These are phyloP conservation scores for Entophlyctis luteolus DNA, from an alignment of 192 early-diverging fungal genomes.

Conservation along the genomic window DNA sequence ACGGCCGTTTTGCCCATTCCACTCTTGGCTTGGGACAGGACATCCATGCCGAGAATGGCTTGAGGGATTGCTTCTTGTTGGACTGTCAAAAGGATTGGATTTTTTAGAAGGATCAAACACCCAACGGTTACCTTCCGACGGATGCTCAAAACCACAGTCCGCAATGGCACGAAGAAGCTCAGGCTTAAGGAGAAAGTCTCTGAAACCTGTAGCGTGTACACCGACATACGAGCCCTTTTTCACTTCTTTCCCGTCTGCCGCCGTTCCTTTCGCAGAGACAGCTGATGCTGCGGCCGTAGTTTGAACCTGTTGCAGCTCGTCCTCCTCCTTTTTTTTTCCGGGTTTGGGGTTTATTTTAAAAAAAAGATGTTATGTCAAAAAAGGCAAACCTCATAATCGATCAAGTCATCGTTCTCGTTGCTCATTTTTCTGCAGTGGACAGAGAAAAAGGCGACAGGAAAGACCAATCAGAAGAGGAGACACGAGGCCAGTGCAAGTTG, in stretches of 20 bases:
- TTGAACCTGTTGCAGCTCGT: conserved; percentile 64
- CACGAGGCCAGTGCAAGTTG: no score
- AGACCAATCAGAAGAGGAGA: background rate
- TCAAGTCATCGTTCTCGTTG: conserved; percentile 75
- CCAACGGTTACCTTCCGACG: conserved; percentile 68
- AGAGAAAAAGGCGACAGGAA: background rate
- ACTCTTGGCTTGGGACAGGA: conserved; percentile 96
- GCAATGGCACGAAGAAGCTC: conserved; percentile 91
- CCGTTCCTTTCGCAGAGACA: conserved; percentile 36
- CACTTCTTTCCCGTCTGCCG: conserved; percentile 68
- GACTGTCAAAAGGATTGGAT: conserved; percentile 60
- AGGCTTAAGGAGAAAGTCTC: conserved; percentile 95
- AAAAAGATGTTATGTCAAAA: background rate
- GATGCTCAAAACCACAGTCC: conserved; percentile 99
- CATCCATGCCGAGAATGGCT: conserved; percentile 93
- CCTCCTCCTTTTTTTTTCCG: conserved; percentile 75
- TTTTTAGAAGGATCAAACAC: background rate
- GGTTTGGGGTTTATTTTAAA: background rate
- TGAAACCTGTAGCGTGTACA: conserved; percentile 98
- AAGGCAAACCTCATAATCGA: conserved; percentile 78
- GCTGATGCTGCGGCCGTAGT: conserved; percentile 42
- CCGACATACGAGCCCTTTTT: conserved; percentile 98
- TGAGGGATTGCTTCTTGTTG: conserved; percentile 99
- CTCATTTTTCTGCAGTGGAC: background rate
- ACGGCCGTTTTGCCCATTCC: conserved; percentile 99